A percentile compares a stretch with the other conserved stretches of the same genome.
phyloP scores from a whole-genome alignment of 2,329 filamentous ascomycete genomes.

The Iodosphaeria phyllophila region DNA sequence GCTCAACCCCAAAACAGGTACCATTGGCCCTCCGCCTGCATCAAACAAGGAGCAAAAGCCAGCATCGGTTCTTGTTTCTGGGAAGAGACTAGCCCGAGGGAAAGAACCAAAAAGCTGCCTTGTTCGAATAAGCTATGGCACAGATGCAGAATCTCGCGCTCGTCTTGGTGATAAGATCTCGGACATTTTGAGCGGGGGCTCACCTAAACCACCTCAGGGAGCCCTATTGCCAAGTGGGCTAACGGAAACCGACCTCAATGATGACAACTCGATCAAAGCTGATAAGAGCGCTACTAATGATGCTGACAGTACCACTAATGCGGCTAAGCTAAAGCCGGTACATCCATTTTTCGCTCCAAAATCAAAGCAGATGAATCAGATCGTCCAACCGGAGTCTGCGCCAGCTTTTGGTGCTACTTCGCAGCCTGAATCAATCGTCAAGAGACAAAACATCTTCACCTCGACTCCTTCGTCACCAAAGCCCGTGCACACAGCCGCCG shows the following conservation, averaged over 20 bases:
- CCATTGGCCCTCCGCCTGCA: slow-evolving; percentile 37
- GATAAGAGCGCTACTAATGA: background rate
- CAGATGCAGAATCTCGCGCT: slow-evolving; percentile 21
- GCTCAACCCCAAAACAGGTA: slow-evolving; percentile 41
- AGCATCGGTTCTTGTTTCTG: slow-evolving; percentile 15
- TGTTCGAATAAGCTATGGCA: slow-evolving; percentile 40
- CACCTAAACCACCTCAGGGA: slow-evolving; percentile 6
- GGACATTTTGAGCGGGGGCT: slow-evolving; percentile 30
- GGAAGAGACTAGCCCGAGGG: slow-evolving; percentile 15
- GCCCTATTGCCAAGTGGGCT: background rate
- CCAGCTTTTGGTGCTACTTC: slow-evolving; percentile 7
- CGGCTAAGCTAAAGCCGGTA: background rate
- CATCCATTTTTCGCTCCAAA: slow-evolving; percentile 55
- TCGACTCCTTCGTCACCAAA: slow-evolving; percentile 35
- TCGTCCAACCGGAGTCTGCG: background rate
- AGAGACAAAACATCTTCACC: slow-evolving; percentile 22
- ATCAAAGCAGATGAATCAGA: slow-evolving; percentile 10
- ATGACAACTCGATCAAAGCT: background rate
- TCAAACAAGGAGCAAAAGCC: slow-evolving; percentile 8
- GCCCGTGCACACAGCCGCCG: slow-evolving; percentile 14
- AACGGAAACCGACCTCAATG: slow-evolving; percentile 6
- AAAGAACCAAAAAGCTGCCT: slow-evolving; percentile 22
- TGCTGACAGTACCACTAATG: background rate
- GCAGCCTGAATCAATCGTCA: slow-evolving; percentile 13
- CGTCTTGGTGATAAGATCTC: slow-evolving; percentile 42